phyloP scores from a whole-genome alignment of 345 rosid species.

The Bretschneidera sinensis region DNA sequence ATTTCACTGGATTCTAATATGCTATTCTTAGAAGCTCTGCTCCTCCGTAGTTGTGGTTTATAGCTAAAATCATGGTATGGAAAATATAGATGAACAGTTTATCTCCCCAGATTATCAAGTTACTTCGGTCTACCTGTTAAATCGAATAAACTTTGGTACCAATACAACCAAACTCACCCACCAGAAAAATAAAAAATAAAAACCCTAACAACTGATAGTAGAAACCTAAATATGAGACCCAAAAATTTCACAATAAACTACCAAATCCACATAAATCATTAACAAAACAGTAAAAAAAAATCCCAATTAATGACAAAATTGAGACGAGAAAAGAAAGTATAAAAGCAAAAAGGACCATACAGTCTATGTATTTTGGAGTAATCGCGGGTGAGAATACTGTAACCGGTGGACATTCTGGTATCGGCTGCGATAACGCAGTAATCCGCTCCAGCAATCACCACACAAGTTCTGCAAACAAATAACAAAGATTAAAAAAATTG shows the following conservation, averaged over 20 bases:
- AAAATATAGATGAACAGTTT: background rate
- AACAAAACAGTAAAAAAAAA: background rate
- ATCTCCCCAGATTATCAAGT: background rate
- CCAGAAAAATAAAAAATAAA: background rate
- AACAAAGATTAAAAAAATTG: slow-evolving; percentile 3
- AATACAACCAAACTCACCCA: background rate
- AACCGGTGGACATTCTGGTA: slow-evolving; percentile 94
- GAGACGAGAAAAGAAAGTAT: background rate
- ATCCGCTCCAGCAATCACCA: slow-evolving; percentile 90
- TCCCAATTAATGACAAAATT: background rate
- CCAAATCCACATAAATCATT: background rate
- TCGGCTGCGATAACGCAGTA: slow-evolving; percentile 96
- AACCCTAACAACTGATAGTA: slow-evolving; percentile 6
- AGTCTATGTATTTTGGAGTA: slow-evolving; percentile 82
- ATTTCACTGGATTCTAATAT: no score
- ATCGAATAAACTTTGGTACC: background rate
- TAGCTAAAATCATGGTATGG: background rate
- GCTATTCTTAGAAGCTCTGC: no score
- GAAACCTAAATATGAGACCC: background rate
- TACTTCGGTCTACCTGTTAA: background rate
- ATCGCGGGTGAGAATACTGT: slow-evolving; percentile 82
- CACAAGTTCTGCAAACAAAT: slow-evolving; percentile 57
- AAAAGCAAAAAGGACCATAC: slow-evolving; percentile 27
- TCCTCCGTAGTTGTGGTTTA: background rate
- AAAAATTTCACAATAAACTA: background rate